These are phyloP conservation scores for Protomyces inouyei DNA, from an alignment of 1,139 yeast genomes.

Conservation along the genomic window DNA sequence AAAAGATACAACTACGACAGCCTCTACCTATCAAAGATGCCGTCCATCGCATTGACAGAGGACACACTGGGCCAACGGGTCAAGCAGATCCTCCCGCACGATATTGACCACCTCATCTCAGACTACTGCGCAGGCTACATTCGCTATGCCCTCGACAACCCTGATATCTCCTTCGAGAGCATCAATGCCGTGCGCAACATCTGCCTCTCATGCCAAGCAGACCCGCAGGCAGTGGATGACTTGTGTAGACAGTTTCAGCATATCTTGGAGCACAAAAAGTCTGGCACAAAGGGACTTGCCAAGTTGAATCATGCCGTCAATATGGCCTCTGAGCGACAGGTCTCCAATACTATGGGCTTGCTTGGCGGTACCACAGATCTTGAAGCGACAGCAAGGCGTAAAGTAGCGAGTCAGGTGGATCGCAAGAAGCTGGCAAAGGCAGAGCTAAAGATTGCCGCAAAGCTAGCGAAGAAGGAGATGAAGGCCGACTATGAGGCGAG, in stretches of 20 bases:
- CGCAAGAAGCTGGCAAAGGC: constrained; percentile 95
- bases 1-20: not conserved
- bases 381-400: constrained; percentile 79
- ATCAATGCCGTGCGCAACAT: constrained; percentile 15
- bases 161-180: constrained; percentile 10
- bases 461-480: constrained; percentile 84
- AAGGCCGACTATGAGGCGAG: constrained; percentile 79
- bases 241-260: constrained; percentile 2
- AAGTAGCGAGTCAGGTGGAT: constrained; percentile 90
- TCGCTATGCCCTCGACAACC: constrained; percentile 20
- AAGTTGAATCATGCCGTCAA: constrained; percentile 24
- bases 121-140: constrained; percentile 19
- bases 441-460: constrained; percentile 92
- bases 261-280: constrained; percentile 3
- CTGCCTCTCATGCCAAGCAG: constrained; percentile 22
- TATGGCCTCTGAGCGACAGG: constrained; percentile 24
- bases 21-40: not conserved
- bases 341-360: constrained; percentile 37
- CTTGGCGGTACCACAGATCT: constrained; percentile 75
- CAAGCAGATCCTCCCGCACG: constrained; percentile 5
- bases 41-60: constrained; percentile 1
- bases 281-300: constrained; percentile 20
- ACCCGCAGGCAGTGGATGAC: constrained; percentile 7
- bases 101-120: constrained; percentile 12
- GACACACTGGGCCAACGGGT: not conserved